Conservation (phyloP, 371 early-diverging fungal genomes). For the Lichtheimia ramosa region DNA sequence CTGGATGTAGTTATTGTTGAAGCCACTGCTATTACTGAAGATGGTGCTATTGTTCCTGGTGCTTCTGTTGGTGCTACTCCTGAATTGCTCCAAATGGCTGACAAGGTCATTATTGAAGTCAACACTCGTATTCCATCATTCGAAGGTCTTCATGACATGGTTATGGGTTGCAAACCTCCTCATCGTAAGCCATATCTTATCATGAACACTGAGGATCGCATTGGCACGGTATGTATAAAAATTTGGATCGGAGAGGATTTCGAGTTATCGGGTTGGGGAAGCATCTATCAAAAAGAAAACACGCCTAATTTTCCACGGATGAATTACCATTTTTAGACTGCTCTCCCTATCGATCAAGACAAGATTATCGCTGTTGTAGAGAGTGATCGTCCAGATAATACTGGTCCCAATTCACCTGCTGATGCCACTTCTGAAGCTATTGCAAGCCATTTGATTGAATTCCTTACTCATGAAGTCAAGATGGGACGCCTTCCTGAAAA, state of each 20-base stretch:
- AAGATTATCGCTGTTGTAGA: slow-evolving; percentile 49
- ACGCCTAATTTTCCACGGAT: slow-evolving; percentile 1
- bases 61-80: slow-evolving; percentile 57
- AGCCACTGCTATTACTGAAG: slow-evolving; percentile 55
- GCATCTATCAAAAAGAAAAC: neutral
- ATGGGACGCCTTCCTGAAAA: slow-evolving; percentile 48
- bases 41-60: slow-evolving; percentile 54
- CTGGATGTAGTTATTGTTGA: slow-evolving; percentile 54
- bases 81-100: slow-evolving; percentile 54
- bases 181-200: slow-evolving; percentile 50
- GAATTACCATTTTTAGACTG: slow-evolving; percentile 21
- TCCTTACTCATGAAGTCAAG: slow-evolving; percentile 50
- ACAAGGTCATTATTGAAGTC: slow-evolving; percentile 53
- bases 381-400: slow-evolving; percentile 44
- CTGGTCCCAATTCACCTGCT: slow-evolving; percentile 42
- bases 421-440: slow-evolving; percentile 46
- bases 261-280: too few relatives aligned
- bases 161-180: slow-evolving; percentile 38
- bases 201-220: slow-evolving; percentile 48
- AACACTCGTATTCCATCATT: slow-evolving; percentile 54
- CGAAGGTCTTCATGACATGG: slow-evolving; percentile 56
- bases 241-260: too few relatives aligned
- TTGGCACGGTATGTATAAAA: slow-evolving; percentile 35
- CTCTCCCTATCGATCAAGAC: slow-evolving; percentile 51
- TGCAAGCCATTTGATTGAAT: slow-evolving; percentile 50